Conservation (phyloP, 139 green algal species). For the Closterium sp. region DNA sequence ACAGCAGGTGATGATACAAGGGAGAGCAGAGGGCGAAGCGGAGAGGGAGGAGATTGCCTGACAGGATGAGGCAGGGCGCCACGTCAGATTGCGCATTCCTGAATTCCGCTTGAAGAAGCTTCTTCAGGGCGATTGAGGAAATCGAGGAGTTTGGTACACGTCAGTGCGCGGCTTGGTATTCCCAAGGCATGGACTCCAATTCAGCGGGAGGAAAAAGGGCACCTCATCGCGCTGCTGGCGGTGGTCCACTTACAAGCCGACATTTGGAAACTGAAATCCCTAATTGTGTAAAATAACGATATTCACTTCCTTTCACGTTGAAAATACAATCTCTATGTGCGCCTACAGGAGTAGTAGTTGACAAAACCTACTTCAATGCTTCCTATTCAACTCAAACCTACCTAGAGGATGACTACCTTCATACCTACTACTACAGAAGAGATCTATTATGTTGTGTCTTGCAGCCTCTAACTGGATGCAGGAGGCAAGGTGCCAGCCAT, state of each 20-base stretch:
- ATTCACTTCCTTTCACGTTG: too few relatives aligned
- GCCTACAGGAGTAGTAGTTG: too few relatives aligned
- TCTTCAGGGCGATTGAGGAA: neutral
- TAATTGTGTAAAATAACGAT: too few relatives aligned
- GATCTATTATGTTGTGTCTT: neutral
- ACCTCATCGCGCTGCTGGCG: neutral
- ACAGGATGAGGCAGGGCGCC: neutral
- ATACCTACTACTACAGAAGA: too few relatives aligned
- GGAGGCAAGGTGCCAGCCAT: neutral
- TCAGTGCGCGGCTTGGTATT: neutral
- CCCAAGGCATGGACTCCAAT: neutral
- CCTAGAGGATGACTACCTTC: too few relatives aligned
- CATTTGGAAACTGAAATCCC: too few relatives aligned
- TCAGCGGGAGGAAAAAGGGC: neutral
- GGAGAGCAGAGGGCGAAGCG: neutral
- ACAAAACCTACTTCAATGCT: too few relatives aligned
- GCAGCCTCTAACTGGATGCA: neutral
- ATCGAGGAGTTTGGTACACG: neutral
- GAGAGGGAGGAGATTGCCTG: neutral
- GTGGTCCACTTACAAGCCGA: neutral
- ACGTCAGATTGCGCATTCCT: neutral
- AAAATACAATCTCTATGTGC: too few relatives aligned
- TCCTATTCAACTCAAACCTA: too few relatives aligned
- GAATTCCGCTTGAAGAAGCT: neutral
- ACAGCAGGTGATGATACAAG: neutral